Base-by-base conservation (phyloP, 176 grass and related monocot species). In the Stipa capillata region DNA sequence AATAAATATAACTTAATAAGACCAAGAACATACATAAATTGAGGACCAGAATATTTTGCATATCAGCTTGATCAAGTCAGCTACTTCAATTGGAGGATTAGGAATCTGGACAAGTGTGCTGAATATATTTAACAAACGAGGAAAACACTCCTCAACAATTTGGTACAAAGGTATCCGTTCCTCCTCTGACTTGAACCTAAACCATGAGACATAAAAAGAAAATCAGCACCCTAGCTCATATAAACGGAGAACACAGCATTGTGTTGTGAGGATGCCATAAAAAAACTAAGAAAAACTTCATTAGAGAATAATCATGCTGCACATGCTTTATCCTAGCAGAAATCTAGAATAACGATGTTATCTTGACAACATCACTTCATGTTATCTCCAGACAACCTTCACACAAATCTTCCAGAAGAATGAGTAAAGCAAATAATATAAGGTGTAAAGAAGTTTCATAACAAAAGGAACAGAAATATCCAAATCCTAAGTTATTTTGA, bases 31-130 rank as follows among this genome's bases (percentile, higher is more conserved):
- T 91, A 97, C 93, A 87, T 97, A 97, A 73, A 97, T 93, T 41
- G 93, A 97, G 49, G 93, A 97, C 93, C 93, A 97, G 72, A 93
- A 97, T 73, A 97, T 91, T 90, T 97, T 97, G 90, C 93, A 97
- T 74, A 97, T 90, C n/a, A 97, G 83, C 67, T 93, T 97, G 83
- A 91, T 90, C 61, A 97, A 74, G 68, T 90, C 93, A 72, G 93
- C 93, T 61, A 88, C 83, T 89, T 97, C 93, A 85, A 97, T 73
- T 42, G 88, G 72, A 54, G 93, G 93, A 71, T 91, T 97, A 18
- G 51, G 36, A 87, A 91, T 90, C 80, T 86, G 87, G 61, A 93
- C 83, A 67, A 97, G 87, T 35, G 79, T 97, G 73, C 77, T 91
- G 55, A 89, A 93, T 72, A 97, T 93, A 33, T 67, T 84, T 66